These are phyloP conservation scores for Diversispora eburnea DNA, from an alignment of 192 early-diverging fungal species.

Conservation along the genomic window DNA sequence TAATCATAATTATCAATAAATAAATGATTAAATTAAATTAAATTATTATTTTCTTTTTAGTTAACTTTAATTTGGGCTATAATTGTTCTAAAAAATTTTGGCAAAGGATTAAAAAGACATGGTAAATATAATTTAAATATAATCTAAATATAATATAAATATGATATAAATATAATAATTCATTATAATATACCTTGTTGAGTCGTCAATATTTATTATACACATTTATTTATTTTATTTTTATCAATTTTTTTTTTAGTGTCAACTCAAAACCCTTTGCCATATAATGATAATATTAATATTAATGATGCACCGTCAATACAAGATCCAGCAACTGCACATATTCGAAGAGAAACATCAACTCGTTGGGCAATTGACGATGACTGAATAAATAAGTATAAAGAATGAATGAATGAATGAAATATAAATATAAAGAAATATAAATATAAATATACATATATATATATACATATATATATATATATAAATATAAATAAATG, in stretches of 20 bases:
- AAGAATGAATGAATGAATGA: too few species aligned
- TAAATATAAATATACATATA: too few species aligned
- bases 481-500: too few species aligned
- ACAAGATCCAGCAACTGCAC: background rate
- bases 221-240: background rate
- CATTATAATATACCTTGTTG: background rate
- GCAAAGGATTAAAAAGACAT: slow-evolving; percentile 8
- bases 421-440: too few species aligned
- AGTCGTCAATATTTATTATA: background rate
- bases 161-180: background rate
- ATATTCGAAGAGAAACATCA: background rate
- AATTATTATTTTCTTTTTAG: background rate
- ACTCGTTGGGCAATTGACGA: slow-evolving; percentile 6
- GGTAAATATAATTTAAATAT: background rate
- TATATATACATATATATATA: too few species aligned
- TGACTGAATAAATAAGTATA: background rate
- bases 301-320: background rate
- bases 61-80: slow-evolving; percentile 4
- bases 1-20: background rate
- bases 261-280: background rate
- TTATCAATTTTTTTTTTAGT: too few species aligned
- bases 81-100: slow-evolving; percentile 9
- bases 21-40: background rate
- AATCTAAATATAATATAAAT: too few species aligned
- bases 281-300: background rate